Evolutionary conservation across 1,139 yeast genomes (phyloP).

Genomic region (Debaryomycetaceae sp.): DNA sequence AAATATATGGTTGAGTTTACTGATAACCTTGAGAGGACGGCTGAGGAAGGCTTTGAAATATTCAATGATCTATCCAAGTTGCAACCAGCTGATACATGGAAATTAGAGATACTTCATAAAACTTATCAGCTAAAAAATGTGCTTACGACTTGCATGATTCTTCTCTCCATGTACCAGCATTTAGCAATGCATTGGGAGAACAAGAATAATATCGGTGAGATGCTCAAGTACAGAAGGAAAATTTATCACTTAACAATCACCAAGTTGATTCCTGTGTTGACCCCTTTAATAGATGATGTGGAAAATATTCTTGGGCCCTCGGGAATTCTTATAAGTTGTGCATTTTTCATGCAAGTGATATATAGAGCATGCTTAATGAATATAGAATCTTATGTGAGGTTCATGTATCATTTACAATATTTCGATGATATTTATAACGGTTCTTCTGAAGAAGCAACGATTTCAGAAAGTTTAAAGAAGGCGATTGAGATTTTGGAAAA

Average conservation of each 20-base stretch:
- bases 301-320: slow-evolving; percentile 28
- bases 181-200: slow-evolving; percentile 28
- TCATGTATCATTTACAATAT: slow-evolving; percentile 15
- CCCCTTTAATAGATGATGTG: slow-evolving; percentile 24
- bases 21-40: slow-evolving; percentile 26
- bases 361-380: slow-evolving; percentile 30
- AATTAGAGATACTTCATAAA: slow-evolving; percentile 25
- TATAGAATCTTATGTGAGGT: slow-evolving; percentile 18
- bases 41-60: slow-evolving; percentile 10
- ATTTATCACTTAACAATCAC: slow-evolving; percentile 17
- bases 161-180: slow-evolving; percentile 23
- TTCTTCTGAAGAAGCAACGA: background rate
- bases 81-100: background rate
- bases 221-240: slow-evolving; percentile 30
- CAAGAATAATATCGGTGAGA: slow-evolving; percentile 15
- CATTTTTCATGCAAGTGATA: slow-evolving; percentile 24
- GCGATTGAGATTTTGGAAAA: background rate
- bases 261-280: slow-evolving; percentile 28
- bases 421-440: background rate
- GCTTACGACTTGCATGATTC: slow-evolving; percentile 26
- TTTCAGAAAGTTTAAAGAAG: background rate
- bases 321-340: slow-evolving; percentile 36
- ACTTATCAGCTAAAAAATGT: slow-evolving; percentile 27
- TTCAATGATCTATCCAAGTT: background rate
- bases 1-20: slow-evolving; percentile 17